Evolutionary conservation across 345 rosid species (phyloP), one percentile per base, ranked within the genome.

Genomic region (Draba incana): DNA sequence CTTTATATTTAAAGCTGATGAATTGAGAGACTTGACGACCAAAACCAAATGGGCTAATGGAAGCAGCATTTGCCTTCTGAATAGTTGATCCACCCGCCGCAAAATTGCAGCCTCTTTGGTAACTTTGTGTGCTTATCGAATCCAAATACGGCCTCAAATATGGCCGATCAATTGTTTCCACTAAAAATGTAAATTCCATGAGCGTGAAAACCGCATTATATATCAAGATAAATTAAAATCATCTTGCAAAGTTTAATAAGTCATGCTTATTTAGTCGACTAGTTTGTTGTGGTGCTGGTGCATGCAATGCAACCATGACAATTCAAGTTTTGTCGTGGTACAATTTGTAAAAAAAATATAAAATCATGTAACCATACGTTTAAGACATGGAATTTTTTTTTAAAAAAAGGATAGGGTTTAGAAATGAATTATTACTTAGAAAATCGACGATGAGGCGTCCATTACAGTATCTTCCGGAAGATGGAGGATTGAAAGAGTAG

Each of bases 391-490:
- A 62, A 15, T 8, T 0, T 47, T 20, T 31, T 42, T 16, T 31
- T 42, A 24, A 16, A 10, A 20, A 23, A 14, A 2, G 7, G 16
- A 35, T 3, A 25, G 25, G 35, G 25, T 0, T 24, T 48, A 31
- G 37, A 25, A 62, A 8, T 2, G 12, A 51, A 10, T 16, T 3
- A 11, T 68, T 74, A 84, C 91, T 70, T 6, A 83, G 66, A 38
- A 82, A 84, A 76, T 86, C 91, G 43, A 86, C 47, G 31, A 84
- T 75, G 20, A 84, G 81, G 28, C 91, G 76, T 42, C 88, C 92
- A 20, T 84, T 75, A 35, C 74, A 73, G 28, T 47, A 65, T 54
- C 89, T 75, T 1, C 84, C 87, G n/a, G 74, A 38, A 7, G 79
- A 57, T 0, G 92, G 85, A 72, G 62, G 68, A 56, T 42, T 63